Conservation (phyloP, 140 eudicot species). For the Stevia rebaudiana region DNA sequence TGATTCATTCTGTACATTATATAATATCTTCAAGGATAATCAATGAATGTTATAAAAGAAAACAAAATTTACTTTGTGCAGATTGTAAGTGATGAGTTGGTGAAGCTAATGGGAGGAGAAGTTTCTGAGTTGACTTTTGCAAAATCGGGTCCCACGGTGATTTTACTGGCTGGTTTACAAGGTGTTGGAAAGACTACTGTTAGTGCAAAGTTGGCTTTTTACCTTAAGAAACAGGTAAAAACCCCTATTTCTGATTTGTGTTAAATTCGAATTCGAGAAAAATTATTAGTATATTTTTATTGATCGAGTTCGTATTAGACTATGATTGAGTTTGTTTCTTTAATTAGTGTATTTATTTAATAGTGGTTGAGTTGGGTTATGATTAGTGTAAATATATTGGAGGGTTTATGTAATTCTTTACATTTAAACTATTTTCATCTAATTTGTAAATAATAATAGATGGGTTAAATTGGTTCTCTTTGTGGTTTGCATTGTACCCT, state of each 20-base stretch:
- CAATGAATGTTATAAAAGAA: not conserved
- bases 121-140: conserved; percentile 79
- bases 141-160: conserved; percentile 78
- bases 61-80: conserved; percentile 31
- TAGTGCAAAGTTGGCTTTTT: conserved; percentile 81
- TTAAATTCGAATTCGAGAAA: no score
- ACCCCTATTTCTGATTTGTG: not conserved
- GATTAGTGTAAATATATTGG: no score
- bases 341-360: no score
- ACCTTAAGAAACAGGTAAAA: conserved; percentile 81
- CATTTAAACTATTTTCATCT: no score
- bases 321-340: no score
- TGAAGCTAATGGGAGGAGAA: conserved; percentile 95
- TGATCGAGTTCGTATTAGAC: no score
- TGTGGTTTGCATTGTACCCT: not conserved
- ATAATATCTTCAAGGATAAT: not conserved
- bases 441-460: no score
- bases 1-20: not conserved
- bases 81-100: conserved; percentile 90
- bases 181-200: conserved; percentile 99
- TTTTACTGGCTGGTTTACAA: conserved; percentile 90
- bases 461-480: not conserved
- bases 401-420: no score
- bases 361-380: no score
- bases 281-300: no score